Evolutionary conservation across 2,329 filamentous ascomycete species (phyloP), one percentile per base, ranked within the genome.

Genomic region (Cadophora sp.): DNA sequence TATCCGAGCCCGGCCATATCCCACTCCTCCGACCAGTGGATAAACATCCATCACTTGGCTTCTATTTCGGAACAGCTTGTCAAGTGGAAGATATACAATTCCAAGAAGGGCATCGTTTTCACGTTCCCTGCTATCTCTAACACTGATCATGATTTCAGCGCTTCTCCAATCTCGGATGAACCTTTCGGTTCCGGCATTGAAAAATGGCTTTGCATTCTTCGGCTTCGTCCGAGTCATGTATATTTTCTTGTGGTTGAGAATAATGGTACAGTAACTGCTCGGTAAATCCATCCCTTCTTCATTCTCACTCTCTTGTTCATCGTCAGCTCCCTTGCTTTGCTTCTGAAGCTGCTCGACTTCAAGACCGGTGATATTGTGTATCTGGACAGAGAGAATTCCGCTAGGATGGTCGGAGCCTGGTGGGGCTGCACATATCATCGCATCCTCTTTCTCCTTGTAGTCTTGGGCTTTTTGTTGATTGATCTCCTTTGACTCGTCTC

Each of bases 181-280:
- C 5, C 89, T 85, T 76, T 94, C 91, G 1, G 87, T 91, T 6
- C 89, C 89, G 2, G 91, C 91, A 70, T 93, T 93, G 82, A 91
- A 93, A 77, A 93, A 93, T 0, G 91, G 91, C 73, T 92, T 92
- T 0, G 88, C 84, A 69, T 92, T 93, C 79, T 92, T 92, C 0
- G 91, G 91, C 78, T 94, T 93, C 0, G 91, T 92, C 18, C 91
- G 82, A 1, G 91, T 92, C 72, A 85, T 88, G 79, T 89, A 94
- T 14, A 84, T 81, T 75, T 86, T 92, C 70, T 85, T 84, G 74
- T 93, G 90, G 74, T 93, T 92, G 71, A 93, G 78, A 51, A 93
- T 90, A 71, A 93, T 85, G 39, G 84, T 91, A 76, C 89, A 92
- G 75, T 92, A 94, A 30, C 88, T 83, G 58, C 89, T 90, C 0